Evolutionary conservation across 108 stramenopile genomes (phyloP).

Genomic region (Pseudonitzschia multiseries): DNA sequence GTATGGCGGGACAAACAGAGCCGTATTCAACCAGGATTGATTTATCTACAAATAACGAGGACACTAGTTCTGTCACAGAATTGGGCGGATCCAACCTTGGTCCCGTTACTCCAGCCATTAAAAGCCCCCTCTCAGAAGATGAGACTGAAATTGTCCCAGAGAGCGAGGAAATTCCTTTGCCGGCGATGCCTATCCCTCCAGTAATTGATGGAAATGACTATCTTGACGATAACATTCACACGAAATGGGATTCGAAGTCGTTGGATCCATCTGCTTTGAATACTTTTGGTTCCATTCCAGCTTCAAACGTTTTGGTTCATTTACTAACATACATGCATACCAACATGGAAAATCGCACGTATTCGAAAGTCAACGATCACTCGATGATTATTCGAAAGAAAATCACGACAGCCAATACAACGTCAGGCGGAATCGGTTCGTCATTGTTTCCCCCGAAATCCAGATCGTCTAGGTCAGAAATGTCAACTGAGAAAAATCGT

Average conservation of each 20-base stretch:
- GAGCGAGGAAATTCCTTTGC: conserved; percentile 34
- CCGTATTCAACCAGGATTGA: conserved; percentile 5
- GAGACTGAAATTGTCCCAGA: not conserved
- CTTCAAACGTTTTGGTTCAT: conserved; percentile 64
- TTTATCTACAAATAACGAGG: conserved; percentile 11
- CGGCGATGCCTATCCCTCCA: conserved; percentile 39
- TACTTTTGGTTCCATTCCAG: conserved; percentile 64
- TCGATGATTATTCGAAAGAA: not conserved
- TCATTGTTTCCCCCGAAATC: conserved; percentile 29
- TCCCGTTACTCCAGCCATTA: conserved; percentile 18
- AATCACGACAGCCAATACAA: not conserved
- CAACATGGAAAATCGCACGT: conserved; percentile 37
- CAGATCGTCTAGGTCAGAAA: conserved; percentile 18
- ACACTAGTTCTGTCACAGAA: not conserved
- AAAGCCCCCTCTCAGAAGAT: not conserved
- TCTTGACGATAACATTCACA: conserved; percentile 17
- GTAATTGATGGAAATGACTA: conserved; percentile 24
- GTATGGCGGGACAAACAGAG: conserved; percentile 24
- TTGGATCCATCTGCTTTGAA: conserved; percentile 64
- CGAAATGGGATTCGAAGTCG: conserved; percentile 27
- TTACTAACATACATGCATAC: conserved; percentile 43
- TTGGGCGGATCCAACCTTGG: not conserved
- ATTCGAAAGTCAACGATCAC: conserved; percentile 5
- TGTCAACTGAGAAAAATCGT: conserved; percentile 1
- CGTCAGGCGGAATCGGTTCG: conserved; percentile 45